phyloP scores from a whole-genome alignment of 129 eudicot species.

The Mikania micrantha region DNA sequence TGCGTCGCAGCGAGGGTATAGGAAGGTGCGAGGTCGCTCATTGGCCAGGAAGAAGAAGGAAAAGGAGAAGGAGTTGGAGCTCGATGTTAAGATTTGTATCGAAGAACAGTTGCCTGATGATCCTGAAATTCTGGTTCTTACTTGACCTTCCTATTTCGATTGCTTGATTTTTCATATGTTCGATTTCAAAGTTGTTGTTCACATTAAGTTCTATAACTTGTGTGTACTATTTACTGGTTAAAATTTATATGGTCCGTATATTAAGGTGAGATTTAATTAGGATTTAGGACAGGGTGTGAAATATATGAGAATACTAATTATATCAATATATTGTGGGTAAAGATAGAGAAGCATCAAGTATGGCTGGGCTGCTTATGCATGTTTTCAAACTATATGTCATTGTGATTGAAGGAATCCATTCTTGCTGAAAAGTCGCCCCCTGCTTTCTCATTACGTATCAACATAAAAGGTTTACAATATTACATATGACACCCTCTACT shows the following conservation, averaged over 20 bases:
- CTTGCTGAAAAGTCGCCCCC: too few relatives aligned
- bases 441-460: too few relatives aligned
- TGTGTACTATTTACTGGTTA: neutral
- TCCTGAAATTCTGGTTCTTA: slow-evolving; percentile 66
- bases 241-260: neutral
- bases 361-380: neutral
- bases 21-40: slow-evolving; percentile 49
- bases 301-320: neutral
- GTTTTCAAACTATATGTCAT: neutral
- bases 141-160: neutral
- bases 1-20: slow-evolving; percentile 56
- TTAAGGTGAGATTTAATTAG: neutral
- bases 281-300: neutral
- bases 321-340: neutral
- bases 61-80: slow-evolving; percentile 64
- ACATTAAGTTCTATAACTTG: neutral
- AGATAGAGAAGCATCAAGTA: neutral
- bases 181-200: neutral
- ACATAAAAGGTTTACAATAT: too few relatives aligned
- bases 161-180: neutral
- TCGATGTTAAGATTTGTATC: slow-evolving; percentile 64
- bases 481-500: too few relatives aligned
- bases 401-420: too few relatives aligned
- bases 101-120: slow-evolving; percentile 83
- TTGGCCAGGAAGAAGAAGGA: slow-evolving; percentile 33